Evolutionary conservation across 1,284 basidiomycete genomes (phyloP), one percentile per base, ranked within the genome.

Genomic region (Ustilago curta): DNA sequence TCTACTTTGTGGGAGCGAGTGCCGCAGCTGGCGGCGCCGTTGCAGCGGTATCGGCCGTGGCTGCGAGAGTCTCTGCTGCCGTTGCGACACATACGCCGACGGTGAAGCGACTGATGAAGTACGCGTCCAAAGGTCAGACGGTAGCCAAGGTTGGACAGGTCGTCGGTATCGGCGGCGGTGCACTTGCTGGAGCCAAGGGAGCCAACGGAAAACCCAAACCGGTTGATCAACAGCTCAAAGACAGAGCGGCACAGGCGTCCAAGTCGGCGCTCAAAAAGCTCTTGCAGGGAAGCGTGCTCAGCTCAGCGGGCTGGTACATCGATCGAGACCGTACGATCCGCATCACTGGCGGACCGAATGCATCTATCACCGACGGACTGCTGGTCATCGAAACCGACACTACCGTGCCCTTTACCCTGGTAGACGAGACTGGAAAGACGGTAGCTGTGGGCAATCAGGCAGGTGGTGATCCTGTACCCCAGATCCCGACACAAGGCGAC

Each of bases 301-400:
- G 79, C 59, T 81, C 79, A 16, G 55, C 72, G 11, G 79, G 79
- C 25, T 81, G 79, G 79, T 79, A 68, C 58, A 80, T 81, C 37
- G 65, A 72, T n/a, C 23, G 61, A n/a, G 77, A 81, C 39, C 59
- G 79, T 27, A 77, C 73, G 5, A 68, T 81, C 19, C 60, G 72
- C 32, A 79, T 81, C 47, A 65, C 54, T 3, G 79, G 79, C 31
- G 79, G 79, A 3, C 79, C 79, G 2, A 70, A 66, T 2, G 79
- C 79, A 0, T 54, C 76, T 8, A 54, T 67, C 43, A 59, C 70
- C 3, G 78, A 81, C 35, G 78, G 66, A 35, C 44, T 80, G 31
- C 60, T 81, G 7, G 74, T 81, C 59, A 80, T 81, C 55, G 78
- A 77, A 23, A 77, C 76, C 18, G 72, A 79, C 43, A 77, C 74